Conservation (phyloP, 2,329 filamentous ascomycete species). For the Colletotrichum godetiae region DNA sequence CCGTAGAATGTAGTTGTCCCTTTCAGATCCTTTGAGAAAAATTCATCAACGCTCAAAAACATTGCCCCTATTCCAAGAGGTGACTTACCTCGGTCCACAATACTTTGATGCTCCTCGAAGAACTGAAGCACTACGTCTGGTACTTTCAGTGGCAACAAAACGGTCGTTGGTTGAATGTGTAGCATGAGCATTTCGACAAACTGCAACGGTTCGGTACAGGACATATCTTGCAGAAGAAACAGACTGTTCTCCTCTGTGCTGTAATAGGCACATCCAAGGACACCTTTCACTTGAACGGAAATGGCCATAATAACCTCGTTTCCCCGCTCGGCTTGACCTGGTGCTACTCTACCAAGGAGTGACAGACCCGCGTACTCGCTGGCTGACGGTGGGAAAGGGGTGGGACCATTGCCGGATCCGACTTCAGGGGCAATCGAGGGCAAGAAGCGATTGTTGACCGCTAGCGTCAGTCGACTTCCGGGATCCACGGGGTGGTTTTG, state of each 20-base stretch:
- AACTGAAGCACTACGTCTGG: slow-evolving; percentile 51
- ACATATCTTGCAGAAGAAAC: slow-evolving; percentile 78
- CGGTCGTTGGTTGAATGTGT: slow-evolving; percentile 64
- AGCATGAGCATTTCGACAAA: slow-evolving; percentile 66
- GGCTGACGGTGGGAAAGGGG: neutral
- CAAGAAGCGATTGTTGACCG: neutral
- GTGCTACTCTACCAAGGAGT: neutral
- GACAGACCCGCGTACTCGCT: neutral
- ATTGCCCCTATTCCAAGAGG: neutral
- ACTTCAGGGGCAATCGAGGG: neutral
- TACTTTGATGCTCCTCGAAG: slow-evolving; percentile 39
- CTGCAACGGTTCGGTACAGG: neutral
- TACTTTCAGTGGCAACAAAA: slow-evolving; percentile 63
- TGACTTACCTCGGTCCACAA: slow-evolving; percentile 28
- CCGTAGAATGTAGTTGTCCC: slow-evolving; percentile 61
- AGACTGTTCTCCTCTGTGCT: slow-evolving; percentile 75
- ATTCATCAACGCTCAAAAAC: neutral
- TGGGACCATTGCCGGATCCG: neutral
- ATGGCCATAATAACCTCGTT: slow-evolving; percentile 82
- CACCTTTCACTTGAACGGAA: slow-evolving; percentile 76
- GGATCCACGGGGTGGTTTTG: too few relatives aligned
- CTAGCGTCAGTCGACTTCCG: neutral
- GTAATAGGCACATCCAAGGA: slow-evolving; percentile 88
- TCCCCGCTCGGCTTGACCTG: slow-evolving; percentile 33
- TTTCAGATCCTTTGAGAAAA: neutral